These are phyloP conservation scores for Vinca minor DNA, from an alignment of 257 asterid species.

Conservation along the genomic window DNA sequence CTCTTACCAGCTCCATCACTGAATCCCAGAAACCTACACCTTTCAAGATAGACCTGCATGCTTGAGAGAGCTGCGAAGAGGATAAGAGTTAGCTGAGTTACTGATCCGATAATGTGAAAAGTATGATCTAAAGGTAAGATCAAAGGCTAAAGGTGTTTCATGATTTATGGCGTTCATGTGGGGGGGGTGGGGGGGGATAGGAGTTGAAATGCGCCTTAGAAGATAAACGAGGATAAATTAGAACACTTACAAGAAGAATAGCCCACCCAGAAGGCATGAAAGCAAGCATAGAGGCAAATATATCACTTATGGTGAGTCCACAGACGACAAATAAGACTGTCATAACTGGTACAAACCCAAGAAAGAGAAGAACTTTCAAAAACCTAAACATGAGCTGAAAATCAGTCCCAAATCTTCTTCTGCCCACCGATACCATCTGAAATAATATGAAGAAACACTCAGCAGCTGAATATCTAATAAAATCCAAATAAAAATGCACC, in stretches of 20 bases:
- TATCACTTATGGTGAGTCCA: conserved; percentile 55
- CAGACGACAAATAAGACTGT: conserved; percentile 79
- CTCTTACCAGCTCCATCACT: conserved; percentile 78
- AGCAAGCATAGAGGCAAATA: conserved; percentile 82
- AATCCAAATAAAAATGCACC: not conserved
- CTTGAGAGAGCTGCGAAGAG: conserved; percentile 63
- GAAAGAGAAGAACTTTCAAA: conserved; percentile 83
- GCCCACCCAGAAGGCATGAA: conserved; percentile 99
- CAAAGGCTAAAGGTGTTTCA: not conserved
- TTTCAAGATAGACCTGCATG: conserved; percentile 58
- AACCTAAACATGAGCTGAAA: conserved; percentile 98
- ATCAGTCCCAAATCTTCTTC: conserved; percentile 88
- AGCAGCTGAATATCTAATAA: not conserved
- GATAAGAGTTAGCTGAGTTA: not conserved
- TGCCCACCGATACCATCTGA: conserved; percentile 96
- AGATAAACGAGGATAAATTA: not conserved
- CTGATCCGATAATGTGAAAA: not conserved
- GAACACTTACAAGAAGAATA: conserved; percentile 57
- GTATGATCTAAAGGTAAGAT: not conserved
- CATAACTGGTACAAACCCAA: conserved; percentile 88
- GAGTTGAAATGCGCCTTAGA: not conserved
- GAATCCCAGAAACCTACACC: conserved; percentile 78
- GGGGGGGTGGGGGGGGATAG: not conserved
- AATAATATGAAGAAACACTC: not conserved
- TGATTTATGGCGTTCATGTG: no score